Evolutionary conservation across 2,329 filamentous ascomycete genomes (phyloP).

Genomic region (Lachnellula occidentalis): DNA sequence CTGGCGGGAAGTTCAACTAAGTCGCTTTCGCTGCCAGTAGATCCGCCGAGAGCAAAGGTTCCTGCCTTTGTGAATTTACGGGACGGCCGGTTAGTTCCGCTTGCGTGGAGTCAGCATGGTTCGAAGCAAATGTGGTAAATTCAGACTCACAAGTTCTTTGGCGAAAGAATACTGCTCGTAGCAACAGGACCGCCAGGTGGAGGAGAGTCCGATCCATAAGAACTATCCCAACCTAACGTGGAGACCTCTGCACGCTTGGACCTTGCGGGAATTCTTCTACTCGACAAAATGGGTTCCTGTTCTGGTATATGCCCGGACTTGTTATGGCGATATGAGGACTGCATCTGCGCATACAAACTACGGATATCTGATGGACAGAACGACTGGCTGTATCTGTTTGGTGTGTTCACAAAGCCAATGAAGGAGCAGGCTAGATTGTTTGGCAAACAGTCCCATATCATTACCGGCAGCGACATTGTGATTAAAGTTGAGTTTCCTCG

Average conservation of each 20-base stretch:
- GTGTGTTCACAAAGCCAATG: conserved; percentile 12
- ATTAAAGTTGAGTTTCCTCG: conserved; percentile 13
- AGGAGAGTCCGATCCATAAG: conserved; percentile 5
- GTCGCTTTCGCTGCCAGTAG: neutral
- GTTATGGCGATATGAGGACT: neutral
- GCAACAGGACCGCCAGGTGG: neutral
- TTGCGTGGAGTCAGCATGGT: neutral
- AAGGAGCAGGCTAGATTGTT: conserved; percentile 15
- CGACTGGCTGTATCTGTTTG: conserved; percentile 7
- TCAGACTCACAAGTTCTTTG: neutral
- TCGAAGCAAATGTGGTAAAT: too few species aligned
- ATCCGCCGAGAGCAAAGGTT: neutral
- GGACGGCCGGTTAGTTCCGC: neutral
- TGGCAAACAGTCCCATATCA: conserved; percentile 16
- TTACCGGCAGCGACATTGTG: conserved; percentile 13
- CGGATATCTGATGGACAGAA: neutral
- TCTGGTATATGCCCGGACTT: neutral
- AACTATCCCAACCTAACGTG: conserved; percentile 4
- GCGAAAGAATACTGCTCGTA: neutral
- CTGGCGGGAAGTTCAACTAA: neutral
- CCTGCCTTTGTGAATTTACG: neutral
- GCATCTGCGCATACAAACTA: neutral
- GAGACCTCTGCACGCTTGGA: neutral
- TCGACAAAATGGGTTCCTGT: neutral
- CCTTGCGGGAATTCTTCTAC: neutral